These are phyloP conservation scores for Stenogyne calaminthoides DNA, from an alignment of 305 asterid genomes.

Conservation along the genomic window DNA sequence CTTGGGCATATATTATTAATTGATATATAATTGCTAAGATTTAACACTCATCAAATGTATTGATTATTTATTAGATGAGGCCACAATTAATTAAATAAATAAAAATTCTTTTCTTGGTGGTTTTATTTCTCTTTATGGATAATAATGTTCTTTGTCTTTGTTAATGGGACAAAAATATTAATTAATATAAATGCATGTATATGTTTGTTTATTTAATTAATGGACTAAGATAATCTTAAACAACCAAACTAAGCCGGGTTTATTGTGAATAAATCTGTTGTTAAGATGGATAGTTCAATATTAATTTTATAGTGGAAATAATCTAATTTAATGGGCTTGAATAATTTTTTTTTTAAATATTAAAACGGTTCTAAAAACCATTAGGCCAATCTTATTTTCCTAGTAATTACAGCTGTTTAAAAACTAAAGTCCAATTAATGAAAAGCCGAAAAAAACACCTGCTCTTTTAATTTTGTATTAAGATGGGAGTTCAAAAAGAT, in stretches of 20 bases:
- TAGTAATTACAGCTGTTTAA: too few species aligned
- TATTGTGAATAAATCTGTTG: slow-evolving; percentile 19
- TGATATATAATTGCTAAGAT: background rate
- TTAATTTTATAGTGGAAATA: slow-evolving; percentile 29
- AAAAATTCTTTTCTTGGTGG: slow-evolving; percentile 35
- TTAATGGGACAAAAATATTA: slow-evolving; percentile 21
- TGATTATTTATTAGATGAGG: background rate
- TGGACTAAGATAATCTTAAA: too few species aligned
- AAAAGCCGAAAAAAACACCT: too few species aligned
- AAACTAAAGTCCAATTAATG: too few species aligned
- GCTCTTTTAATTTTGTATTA: too few species aligned
- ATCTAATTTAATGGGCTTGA: too few species aligned
- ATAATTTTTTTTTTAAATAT: too few species aligned
- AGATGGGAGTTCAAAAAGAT: too few species aligned
- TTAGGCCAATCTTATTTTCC: too few species aligned
- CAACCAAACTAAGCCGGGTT: slow-evolving; percentile 13
- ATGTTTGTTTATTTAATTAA: background rate
- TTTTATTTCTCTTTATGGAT: slow-evolving; percentile 26
- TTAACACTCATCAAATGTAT: slow-evolving; percentile 13
- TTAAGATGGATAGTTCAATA: too few species aligned
- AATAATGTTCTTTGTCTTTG: slow-evolving; percentile 24
- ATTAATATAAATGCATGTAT: background rate
- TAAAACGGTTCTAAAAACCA: too few species aligned
- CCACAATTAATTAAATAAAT: background rate
- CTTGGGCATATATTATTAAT: slow-evolving; percentile 10